Evolutionary conservation across 1,284 basidiomycete species (phyloP).

Genomic region (Cutaneotrichosporon mucoides): DNA sequence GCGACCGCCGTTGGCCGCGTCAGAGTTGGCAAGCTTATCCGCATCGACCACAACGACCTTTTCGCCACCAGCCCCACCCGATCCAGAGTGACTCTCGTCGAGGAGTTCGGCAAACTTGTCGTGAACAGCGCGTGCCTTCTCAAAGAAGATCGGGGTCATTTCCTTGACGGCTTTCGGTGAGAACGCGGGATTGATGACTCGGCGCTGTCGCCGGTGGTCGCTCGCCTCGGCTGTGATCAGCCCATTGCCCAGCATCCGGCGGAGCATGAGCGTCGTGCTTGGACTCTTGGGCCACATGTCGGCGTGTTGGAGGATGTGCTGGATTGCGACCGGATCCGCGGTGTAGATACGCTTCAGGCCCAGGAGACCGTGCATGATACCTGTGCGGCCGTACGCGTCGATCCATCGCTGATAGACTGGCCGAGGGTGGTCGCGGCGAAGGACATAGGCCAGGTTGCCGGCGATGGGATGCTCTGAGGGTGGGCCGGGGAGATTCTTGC

Average conservation of each 20-base stretch:
- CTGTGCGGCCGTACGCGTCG: slow-evolving; percentile 19
- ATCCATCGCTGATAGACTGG: slow-evolving; percentile 17
- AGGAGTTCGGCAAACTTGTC: slow-evolving; percentile 57
- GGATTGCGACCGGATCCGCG: slow-evolving; percentile 59
- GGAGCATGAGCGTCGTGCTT: slow-evolving; percentile 54
- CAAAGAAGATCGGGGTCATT: slow-evolving; percentile 57
- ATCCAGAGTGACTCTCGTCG: slow-evolving; percentile 49
- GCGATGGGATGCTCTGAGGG: neutral
- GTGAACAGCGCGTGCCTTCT: slow-evolving; percentile 52
- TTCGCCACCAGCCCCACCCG: no score
- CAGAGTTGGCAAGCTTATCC: slow-evolving; percentile 48
- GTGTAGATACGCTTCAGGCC: slow-evolving; percentile 48
- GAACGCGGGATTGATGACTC: slow-evolving; percentile 51
- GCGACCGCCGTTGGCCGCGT: neutral
- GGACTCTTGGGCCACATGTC: slow-evolving; percentile 66
- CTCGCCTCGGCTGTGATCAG: slow-evolving; percentile 49
- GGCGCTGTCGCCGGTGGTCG: slow-evolving; percentile 55
- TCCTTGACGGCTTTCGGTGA: slow-evolving; percentile 32
- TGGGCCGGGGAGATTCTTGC: slow-evolving; percentile 3
- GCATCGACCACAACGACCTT: no score
- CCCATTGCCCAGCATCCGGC: slow-evolving; percentile 1
- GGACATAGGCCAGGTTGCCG: slow-evolving; percentile 1
- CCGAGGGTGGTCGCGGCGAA: neutral
- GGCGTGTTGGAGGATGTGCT: slow-evolving; percentile 59
- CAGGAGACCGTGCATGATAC: neutral